Evolutionary conservation across 176 grass and related monocot species (phyloP), one percentile per base, ranked within the genome.

Genomic region (Themeda triandra): DNA sequence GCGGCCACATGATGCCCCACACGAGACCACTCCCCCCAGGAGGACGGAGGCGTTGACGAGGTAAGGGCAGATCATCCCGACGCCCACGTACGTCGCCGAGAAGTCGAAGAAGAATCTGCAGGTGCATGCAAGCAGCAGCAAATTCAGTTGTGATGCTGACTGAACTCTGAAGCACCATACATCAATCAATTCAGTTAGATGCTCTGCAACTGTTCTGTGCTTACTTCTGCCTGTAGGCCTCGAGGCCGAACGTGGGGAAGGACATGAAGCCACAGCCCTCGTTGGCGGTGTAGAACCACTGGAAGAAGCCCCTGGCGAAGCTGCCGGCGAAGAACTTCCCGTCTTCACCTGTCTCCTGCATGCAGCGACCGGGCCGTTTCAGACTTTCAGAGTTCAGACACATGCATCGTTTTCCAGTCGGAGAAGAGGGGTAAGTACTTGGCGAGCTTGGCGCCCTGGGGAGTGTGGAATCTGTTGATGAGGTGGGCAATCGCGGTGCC

Each of bases 1-100:
- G 83, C 21, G 95, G 95, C 92, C 95, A 95, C 91, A 98, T 95
- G 67, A 98, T 63, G 24, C 95, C 95, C 92, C n/a, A n/a, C 95
- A 98, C 8, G 92, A 98, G 19, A 98, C 59, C 31, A 98, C 80
- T 9, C 91, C 92, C 21, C 95, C 92, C 4, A 98, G 37, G 8
- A 98, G 91, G 21, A 98, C 75, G 2, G 95, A 97, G 54, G 74
- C 6, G 82, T 97, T 97, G n/a, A 97, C 95, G 36, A 94, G 88
- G 75, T 97, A 91, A 0, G 95, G 95, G 71, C 92, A 97, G 71
- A 97, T 97, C 95, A 94, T 97, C 53, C 95, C 95, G 0, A 94
- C 92, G 79, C 95, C 95, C 4, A 94, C 84, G 45, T 97, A 97
- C 18, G 86, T 97, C 19, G 92, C 70, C 46, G 95, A 97, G 84